Evolutionary conservation across 768 basidiomycete species (phyloP).

Genomic region (Rhizopogon roseolus): DNA sequence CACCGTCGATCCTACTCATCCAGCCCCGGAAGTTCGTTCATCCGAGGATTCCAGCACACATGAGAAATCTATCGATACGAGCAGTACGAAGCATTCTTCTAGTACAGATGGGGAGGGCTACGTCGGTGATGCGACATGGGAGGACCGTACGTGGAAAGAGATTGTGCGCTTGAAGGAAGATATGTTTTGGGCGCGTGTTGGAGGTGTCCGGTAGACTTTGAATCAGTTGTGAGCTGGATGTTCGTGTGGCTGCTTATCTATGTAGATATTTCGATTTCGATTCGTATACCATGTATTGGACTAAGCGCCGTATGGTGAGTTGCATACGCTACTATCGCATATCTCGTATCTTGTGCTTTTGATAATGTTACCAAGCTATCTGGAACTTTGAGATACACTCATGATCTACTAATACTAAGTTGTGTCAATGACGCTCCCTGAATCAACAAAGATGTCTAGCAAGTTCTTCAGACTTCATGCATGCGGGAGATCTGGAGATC

Average conservation of each 20-base stretch:
- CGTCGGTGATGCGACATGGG: slow-evolving; percentile 72
- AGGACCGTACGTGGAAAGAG: slow-evolving; percentile 83
- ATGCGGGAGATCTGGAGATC: no score
- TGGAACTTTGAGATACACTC: no score
- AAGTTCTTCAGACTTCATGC: no score
- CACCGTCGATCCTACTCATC: background rate
- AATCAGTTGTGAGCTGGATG: background rate
- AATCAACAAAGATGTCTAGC: no score
- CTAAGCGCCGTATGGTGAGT: no score
- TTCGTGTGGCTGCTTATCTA: background rate
- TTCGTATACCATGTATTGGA: background rate
- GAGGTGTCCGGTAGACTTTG: slow-evolving; percentile 35
- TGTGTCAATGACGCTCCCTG: no score
- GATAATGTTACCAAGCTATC: no score
- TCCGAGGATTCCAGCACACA: slow-evolving; percentile 4
- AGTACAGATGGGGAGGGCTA: slow-evolving; percentile 35
- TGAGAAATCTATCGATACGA: slow-evolving; percentile 15
- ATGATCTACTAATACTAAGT: no score
- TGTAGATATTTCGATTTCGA: background rate
- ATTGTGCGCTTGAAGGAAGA: slow-evolving; percentile 68
- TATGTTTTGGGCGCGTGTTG: slow-evolving; percentile 84
- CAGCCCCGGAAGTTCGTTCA: background rate
- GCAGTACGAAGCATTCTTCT: slow-evolving; percentile 20
- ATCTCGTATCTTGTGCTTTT: no score
- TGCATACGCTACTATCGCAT: no score